Evolutionary conservation across 768 basidiomycete species (phyloP).

Genomic region (Boletus pseudopeckii): DNA sequence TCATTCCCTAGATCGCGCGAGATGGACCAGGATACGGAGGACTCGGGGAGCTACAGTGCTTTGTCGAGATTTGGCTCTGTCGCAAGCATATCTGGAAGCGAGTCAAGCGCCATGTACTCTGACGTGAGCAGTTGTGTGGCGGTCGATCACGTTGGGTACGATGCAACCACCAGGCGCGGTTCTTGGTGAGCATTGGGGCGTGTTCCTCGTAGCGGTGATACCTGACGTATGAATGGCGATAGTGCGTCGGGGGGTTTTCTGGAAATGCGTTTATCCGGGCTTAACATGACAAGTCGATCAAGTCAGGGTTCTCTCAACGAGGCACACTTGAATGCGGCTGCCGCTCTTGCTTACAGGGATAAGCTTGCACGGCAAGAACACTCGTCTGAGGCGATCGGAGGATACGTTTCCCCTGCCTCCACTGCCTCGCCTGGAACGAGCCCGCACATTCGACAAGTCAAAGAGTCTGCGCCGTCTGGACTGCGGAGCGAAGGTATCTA

Average conservation of each 20-base stretch:
- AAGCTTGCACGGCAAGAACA: constrained; percentile 26
- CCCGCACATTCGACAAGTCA: constrained; percentile 28
- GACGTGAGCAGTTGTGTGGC: constrained; percentile 40
- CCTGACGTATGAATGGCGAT: constrained; percentile 21
- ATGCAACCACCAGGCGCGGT: constrained; percentile 33
- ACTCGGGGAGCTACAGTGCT: constrained; percentile 45
- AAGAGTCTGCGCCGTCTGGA: constrained; percentile 19
- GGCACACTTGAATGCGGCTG: constrained; percentile 21
- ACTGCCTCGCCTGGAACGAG: constrained; percentile 41
- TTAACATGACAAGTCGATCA: constrained; percentile 31
- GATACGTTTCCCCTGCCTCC: constrained; percentile 44
- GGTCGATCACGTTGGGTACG: constrained; percentile 30
- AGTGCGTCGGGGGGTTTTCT: constrained; percentile 31
- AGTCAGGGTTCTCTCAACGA: constrained; percentile 33
- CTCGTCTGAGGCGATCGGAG: constrained; percentile 20
- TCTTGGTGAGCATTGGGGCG: constrained; percentile 24
- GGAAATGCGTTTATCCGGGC: constrained; percentile 29
- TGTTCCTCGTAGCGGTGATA: constrained; percentile 17
- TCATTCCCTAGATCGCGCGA: constrained; percentile 39
- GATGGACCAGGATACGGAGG: constrained; percentile 51
- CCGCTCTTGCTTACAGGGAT: constrained; percentile 23
- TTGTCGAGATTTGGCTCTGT: constrained; percentile 59
- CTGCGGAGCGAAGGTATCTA: constrained; percentile 27
- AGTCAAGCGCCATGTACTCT: constrained; percentile 51
- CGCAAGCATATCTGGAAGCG: constrained; percentile 57